A percentile compares a stretch with the other conserved stretches of the same genome.
Conservation (phyloP, 2,329 filamentous ascomycete genomes). For the Harringtonia aguacate region DNA sequence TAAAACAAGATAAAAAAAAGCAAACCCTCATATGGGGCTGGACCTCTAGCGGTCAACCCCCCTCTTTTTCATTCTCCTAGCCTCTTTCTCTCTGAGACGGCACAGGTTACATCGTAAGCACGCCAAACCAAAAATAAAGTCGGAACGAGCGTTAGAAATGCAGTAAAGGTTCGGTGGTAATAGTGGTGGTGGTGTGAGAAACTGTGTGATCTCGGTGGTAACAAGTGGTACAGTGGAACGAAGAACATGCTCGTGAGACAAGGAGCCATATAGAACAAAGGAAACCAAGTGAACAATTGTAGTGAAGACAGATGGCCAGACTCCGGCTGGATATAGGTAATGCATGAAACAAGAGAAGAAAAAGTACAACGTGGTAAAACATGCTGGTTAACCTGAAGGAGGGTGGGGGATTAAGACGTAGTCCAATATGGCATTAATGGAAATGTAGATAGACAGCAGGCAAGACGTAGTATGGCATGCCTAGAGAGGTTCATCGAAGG, state of each 20-base stretch:
- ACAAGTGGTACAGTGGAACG: neutral
- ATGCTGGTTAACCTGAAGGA: neutral
- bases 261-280: neutral
- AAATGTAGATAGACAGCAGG: neutral
- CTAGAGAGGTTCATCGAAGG: constrained; percentile 55
- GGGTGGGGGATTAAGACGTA: neutral
- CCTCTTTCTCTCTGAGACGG: neutral
- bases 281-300: neutral
- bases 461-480: neutral
- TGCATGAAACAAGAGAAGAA: neutral
- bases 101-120: neutral
- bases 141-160: too few species aligned
- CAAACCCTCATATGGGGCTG: neutral
- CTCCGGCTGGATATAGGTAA: constrained; percentile 7
- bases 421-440: constrained; percentile 13
- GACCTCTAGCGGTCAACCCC: neutral
- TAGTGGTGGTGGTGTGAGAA: too few species aligned
- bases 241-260: neutral
- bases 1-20: neutral
- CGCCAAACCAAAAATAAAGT: neutral
- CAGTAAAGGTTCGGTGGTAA: too few species aligned
- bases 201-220: neutral
- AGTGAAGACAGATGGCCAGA: too few species aligned
- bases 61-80: neutral
- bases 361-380: neutral